Percentiles rank a stretch among this genome's conserved stretches.
Evolutionary conservation across 768 basidiomycete species (phyloP).

Genomic region (Podaxis sp.): DNA sequence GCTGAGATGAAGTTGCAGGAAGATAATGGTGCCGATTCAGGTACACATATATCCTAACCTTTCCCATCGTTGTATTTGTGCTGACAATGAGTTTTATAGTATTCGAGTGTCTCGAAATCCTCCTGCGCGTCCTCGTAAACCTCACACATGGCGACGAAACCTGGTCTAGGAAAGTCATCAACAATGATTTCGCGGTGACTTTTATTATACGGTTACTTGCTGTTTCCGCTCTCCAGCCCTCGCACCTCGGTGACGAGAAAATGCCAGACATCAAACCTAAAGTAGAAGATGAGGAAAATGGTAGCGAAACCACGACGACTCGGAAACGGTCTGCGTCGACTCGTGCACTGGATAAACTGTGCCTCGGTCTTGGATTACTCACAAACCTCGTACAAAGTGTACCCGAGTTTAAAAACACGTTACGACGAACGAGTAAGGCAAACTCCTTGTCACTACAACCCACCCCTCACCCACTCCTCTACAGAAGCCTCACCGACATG

Average conservation of each 20-base stretch:
- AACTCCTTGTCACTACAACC: neutral
- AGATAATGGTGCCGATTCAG: slow-evolving; percentile 16
- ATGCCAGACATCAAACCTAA: slow-evolving; percentile 7
- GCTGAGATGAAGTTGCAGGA: slow-evolving; percentile 34
- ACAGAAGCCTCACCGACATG: slow-evolving; percentile 56
- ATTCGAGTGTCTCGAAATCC: slow-evolving; percentile 50
- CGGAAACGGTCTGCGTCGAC: slow-evolving; percentile 14
- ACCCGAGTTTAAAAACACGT: slow-evolving; percentile 42
- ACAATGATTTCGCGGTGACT: slow-evolving; percentile 43
- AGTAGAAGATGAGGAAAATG: slow-evolving; percentile 17
- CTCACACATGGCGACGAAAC: slow-evolving; percentile 59
- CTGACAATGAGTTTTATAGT: slow-evolving; percentile 24
- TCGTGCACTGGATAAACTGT: slow-evolving; percentile 64
- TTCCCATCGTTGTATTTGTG: neutral
- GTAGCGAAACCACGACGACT: neutral
- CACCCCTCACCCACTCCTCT: neutral
- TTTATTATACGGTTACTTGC: slow-evolving; percentile 48
- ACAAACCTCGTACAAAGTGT: slow-evolving; percentile 71
- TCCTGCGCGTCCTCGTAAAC: slow-evolving; percentile 67
- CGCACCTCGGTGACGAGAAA: neutral
- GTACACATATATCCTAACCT: slow-evolving; percentile 17
- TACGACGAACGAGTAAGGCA: slow-evolving; percentile 50
- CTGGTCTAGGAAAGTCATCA: slow-evolving; percentile 56
- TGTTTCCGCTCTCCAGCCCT: slow-evolving; percentile 24
- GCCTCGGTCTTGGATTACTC: slow-evolving; percentile 71